Evolutionary conservation across 345 rosid genomes (phyloP), one percentile per base, ranked within the genome.

Genomic region (Eucalyptus cloeziana): DNA sequence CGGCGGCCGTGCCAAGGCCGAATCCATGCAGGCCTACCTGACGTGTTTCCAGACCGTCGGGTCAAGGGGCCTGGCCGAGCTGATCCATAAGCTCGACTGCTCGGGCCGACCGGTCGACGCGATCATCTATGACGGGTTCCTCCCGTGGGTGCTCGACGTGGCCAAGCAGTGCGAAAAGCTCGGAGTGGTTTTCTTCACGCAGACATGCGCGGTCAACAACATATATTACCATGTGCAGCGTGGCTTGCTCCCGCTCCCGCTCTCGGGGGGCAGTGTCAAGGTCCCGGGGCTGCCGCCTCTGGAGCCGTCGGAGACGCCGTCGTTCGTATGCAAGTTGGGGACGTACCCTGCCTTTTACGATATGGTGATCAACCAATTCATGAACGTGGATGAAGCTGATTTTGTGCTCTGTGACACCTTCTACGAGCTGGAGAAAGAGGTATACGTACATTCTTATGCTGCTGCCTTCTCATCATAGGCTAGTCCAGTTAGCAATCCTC

Each of bases 131-230:
- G 93, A 92, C 58, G 69, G 89, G n/a, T 49, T 91, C 87, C 50
- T 92, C 89, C 91, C 90, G 15, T 93, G 94, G 95, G 91, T 69
- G 50, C 85, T 93, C 16, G 92, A 93, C 33, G 93, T 93, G 83
- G 93, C 92, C 43, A 93, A 90, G 90, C 45, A 90, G 54, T 90
- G 54, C 58, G 94, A 92, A 2, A 22, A 90, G 58, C 3, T 91
- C 17, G 91, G 92, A 24, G 94, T 86, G 27, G 87, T 45, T 9
- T 91, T 93, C 85, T 91, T 92, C 86, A 91, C 91, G 4, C 93
- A 91, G 87, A 87, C 93, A 40, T 91, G 89, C 85, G 92, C 92
- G 44, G 94, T 92, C 25, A 85, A 80, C 47, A 83, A 85, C 79
- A 81, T 90, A 4, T 89, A 90, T 40, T 92, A 88, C 67, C 92